phyloP scores from a whole-genome alignment of 768 basidiomycete genomes.

The Russula olivacea region DNA sequence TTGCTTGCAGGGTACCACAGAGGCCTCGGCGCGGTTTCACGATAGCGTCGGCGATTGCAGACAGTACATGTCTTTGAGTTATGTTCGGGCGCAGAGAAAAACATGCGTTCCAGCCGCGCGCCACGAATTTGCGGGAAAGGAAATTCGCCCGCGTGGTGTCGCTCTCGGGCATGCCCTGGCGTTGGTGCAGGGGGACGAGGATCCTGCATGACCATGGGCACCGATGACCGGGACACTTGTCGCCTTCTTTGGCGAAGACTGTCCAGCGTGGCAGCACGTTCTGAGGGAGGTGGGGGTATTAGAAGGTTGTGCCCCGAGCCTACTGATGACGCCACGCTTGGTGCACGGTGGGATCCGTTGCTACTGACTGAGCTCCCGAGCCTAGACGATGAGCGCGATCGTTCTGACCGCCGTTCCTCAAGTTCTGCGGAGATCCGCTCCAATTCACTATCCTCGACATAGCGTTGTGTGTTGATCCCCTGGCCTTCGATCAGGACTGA shows the following conservation, averaged over 20 bases:
- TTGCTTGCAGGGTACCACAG: slow-evolving; percentile 29
- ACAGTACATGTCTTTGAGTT: slow-evolving; percentile 62
- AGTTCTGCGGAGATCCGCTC: slow-evolving; percentile 61
- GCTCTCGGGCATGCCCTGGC: slow-evolving; percentile 10
- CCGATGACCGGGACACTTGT: background rate
- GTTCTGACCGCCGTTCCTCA: slow-evolving; percentile 57
- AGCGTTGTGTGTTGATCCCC: slow-evolving; percentile 32
- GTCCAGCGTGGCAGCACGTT: background rate
- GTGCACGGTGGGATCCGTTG: slow-evolving; percentile 18
- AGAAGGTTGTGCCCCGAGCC: background rate
- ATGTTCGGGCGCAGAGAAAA: slow-evolving; percentile 76
- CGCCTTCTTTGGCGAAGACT: background rate
- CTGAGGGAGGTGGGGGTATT: background rate
- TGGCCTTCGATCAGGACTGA: slow-evolving; percentile 31
- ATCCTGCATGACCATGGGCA: background rate
- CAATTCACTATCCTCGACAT: slow-evolving; percentile 54
- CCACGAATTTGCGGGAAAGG: slow-evolving; percentile 85
- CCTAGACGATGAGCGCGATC: slow-evolving; percentile 27
- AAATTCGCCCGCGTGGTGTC: slow-evolving; percentile 33
- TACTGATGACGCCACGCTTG: slow-evolving; percentile 21
- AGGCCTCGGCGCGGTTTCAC: slow-evolving; percentile 21
- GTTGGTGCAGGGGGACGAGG: too few species aligned
- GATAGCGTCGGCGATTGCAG: slow-evolving; percentile 48
- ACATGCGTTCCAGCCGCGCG: slow-evolving; percentile 67
- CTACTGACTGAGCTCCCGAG: slow-evolving; percentile 18